Conservation (phyloP, 176 grass and related monocot species). For the Avena insularis region DNA sequence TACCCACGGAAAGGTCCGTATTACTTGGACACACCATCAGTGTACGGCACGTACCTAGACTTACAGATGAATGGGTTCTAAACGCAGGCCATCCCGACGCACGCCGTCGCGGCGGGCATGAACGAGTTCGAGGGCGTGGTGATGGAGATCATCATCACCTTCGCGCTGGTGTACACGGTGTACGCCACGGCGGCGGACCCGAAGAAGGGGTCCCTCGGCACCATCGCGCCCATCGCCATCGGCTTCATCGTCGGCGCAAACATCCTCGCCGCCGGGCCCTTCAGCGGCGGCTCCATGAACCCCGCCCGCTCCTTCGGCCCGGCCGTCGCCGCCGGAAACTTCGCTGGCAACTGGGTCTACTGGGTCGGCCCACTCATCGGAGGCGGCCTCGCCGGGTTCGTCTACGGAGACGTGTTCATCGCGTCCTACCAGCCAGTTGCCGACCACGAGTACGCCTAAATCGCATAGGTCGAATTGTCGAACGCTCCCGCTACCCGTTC, state of each 20-base stretch:
- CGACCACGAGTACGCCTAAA: conserved; percentile 57
- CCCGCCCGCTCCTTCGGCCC: conserved; percentile 91
- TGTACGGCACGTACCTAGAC: neutral
- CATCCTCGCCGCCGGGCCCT: conserved; percentile 87
- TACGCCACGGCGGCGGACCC: conserved; percentile 96
- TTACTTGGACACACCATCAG: neutral
- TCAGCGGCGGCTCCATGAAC: conserved; percentile 99
- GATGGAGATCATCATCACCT: conserved; percentile 90
- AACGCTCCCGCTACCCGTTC: neutral
- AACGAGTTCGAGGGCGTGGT: conserved; percentile 81
- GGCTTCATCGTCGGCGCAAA: conserved; percentile 98
- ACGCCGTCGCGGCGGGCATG: conserved; percentile 64
- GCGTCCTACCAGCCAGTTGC: conserved; percentile 64
- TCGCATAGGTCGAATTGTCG: neutral
- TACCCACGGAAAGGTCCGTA: conserved; percentile 73
- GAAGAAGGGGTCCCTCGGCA: conserved; percentile 89
- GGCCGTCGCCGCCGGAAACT: conserved; percentile 77
- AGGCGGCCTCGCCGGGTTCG: conserved; percentile 73
- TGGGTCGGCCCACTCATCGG: conserved; percentile 94
- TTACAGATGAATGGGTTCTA: neutral
- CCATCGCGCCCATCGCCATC: conserved; percentile 90
- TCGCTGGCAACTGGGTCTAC: conserved; percentile 59
- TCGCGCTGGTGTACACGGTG: conserved; percentile 95
- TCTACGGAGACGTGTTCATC: conserved; percentile 93
- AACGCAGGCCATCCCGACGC: conserved; percentile 85